Percentiles rank a stretch among this genome's conserved stretches.
These are phyloP conservation scores for Phytopythium helicoides DNA, from an alignment of 352 stramenopile genomes.

Conservation along the genomic window DNA sequence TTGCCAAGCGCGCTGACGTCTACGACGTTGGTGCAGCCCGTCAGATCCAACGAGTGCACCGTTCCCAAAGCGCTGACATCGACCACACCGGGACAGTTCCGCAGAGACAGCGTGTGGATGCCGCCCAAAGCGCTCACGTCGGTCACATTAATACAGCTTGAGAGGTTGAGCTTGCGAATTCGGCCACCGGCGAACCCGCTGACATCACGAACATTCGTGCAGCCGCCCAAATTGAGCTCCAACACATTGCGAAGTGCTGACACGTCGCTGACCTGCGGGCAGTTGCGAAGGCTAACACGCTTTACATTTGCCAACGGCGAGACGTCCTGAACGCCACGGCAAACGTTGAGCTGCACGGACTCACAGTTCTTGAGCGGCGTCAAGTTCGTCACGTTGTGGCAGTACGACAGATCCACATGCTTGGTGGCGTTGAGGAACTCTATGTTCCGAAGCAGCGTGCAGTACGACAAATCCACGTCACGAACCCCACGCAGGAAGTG, in stretches of 20 bases:
- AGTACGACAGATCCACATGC: conserved; percentile 67
- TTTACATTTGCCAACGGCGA: conserved; percentile 32
- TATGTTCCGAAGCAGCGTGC: conserved; percentile 50
- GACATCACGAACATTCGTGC: conserved; percentile 42
- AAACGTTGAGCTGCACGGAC: conserved; percentile 64
- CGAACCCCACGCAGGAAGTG: conserved; percentile 34
- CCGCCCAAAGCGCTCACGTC: conserved; percentile 46
- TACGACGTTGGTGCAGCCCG: conserved; percentile 47
- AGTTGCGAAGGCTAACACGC: conserved; percentile 57
- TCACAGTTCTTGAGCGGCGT: conserved; percentile 37
- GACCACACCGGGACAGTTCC: conserved; percentile 38
- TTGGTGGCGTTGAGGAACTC: conserved; percentile 33
- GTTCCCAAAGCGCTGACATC: conserved; percentile 34
- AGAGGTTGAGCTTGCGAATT: conserved; percentile 48
- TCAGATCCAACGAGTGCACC: conserved; percentile 55
- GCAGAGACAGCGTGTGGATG: conserved; percentile 47
- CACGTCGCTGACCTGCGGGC: conserved; percentile 47
- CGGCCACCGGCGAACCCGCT: conserved; percentile 23
- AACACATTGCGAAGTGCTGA: conserved; percentile 38
- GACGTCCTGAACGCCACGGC: conserved; percentile 48
- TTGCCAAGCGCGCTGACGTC: conserved; percentile 45
- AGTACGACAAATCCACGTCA: conserved; percentile 68
- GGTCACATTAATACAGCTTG: conserved; percentile 55
- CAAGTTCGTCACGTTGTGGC: conserved; percentile 52
- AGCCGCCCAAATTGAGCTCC: conserved; percentile 60